Evolutionary conservation across 139 green algal genomes (phyloP), one percentile per base, ranked within the genome.

Genomic region (Closterium sp.): DNA sequence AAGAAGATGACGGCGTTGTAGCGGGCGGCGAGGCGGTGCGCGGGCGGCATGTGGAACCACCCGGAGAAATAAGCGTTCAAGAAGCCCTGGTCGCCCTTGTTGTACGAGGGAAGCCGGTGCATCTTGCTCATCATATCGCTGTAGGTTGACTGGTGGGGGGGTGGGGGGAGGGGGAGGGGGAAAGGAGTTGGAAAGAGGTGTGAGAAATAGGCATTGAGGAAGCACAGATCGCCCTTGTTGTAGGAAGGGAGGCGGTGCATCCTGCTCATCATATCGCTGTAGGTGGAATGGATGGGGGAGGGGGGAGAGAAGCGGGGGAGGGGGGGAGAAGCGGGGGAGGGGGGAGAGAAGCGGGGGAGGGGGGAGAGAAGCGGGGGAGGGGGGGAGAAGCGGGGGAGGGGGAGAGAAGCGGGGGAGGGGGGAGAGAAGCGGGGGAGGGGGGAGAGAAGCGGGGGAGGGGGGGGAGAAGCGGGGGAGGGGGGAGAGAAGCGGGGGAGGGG

Each of bases 1-100:
- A 93, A 93, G 81, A 93, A 86, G 87, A 93, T 88, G 31, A 93
- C 90, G 33, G 90, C 90, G 35, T 93, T 93, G 81, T 92, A 93
- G 9, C 90, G 88, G 4, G 87, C 87, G 21, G 90, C 3, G 3
- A 93, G 90, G 32, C 90, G 90, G 36, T 93, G 90, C 31, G n/a
- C 38, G 19, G 64, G 31, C 12, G 88, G 38, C 90, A 66, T 66
- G 76, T 93, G 76, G 84, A 92, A 93, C 90, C 90, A 93, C 12
- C 90, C 90, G 33, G 34, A 85, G 87, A 90, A 93, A 31, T 92
- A 93, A 4, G 87, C 85, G 23, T 93, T 93, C 33, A 93, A 36
- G 31, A 93, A 93, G 2, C 90, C 90, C 34, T 93, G 90, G 32
- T 93, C 90, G 28, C 90, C 90, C 6, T 76, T 88, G 88, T 93